These are phyloP conservation scores for Cadophora luteo-olivacea DNA, from an alignment of 2,329 filamentous ascomycete species.

Conservation along the genomic window DNA sequence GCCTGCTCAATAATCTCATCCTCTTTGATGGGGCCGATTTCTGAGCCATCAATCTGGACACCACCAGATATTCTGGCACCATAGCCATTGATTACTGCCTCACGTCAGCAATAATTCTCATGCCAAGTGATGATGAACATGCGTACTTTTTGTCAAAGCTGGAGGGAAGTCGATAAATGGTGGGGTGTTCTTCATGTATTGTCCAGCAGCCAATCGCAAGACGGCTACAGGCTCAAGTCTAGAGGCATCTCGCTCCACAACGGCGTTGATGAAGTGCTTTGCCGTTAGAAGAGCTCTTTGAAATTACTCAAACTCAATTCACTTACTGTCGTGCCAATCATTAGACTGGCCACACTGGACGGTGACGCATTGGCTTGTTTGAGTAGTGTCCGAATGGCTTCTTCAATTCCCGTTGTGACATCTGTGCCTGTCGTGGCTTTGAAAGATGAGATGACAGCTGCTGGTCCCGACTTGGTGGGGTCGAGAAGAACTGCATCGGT, in stretches of 20 bases:
- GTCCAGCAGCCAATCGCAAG: slow-evolving; percentile 7
- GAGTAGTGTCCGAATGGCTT: slow-evolving; percentile 11
- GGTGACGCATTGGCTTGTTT: neutral
- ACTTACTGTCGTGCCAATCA: slow-evolving; percentile 23
- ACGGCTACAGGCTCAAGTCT: slow-evolving; percentile 6
- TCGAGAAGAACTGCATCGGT: slow-evolving; percentile 24
- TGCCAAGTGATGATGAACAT: neutral
- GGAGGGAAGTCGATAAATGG: slow-evolving; percentile 22
- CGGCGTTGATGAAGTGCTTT: slow-evolving; percentile 20
- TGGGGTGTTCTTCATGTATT: slow-evolving; percentile 9
- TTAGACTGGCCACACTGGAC: slow-evolving; percentile 7
- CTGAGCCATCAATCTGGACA: slow-evolving; percentile 18
- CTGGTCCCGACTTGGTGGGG: slow-evolving; percentile 6
- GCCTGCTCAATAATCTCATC: neutral
- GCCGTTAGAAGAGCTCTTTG: neutral
- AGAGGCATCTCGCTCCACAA: slow-evolving; percentile 9
- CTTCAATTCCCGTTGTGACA: slow-evolving; percentile 18
- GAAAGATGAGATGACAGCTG: slow-evolving; percentile 13
- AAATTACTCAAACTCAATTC: neutral
- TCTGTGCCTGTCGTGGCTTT: slow-evolving; percentile 19
- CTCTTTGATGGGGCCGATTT: slow-evolving; percentile 16
- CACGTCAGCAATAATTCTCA: neutral
- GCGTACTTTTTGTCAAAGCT: slow-evolving; percentile 10
- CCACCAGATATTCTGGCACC: slow-evolving; percentile 6
- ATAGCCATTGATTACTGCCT: slow-evolving; percentile 5